A percentile compares a stretch with the other conserved stretches of the same genome.
These are phyloP conservation scores for Cyclostephanos tholiformis DNA, from an alignment of 108 stramenopile genomes.

Conservation along the genomic window DNA sequence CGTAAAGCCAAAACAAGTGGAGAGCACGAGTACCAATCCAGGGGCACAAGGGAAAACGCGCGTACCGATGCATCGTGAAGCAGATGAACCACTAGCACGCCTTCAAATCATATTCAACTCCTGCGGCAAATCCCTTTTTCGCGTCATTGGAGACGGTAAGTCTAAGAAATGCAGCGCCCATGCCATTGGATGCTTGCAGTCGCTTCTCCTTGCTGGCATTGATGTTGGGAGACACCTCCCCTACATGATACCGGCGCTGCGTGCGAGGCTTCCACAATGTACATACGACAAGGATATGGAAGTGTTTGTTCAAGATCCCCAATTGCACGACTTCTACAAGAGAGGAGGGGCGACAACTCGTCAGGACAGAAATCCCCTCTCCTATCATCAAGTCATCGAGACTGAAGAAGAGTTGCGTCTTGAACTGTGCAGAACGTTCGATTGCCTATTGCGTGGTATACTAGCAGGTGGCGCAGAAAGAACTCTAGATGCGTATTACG, in stretches of 20 bases:
- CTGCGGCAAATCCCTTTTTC: slow-evolving; percentile 42
- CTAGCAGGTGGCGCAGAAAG: slow-evolving; percentile 4
- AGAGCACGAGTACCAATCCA: slow-evolving; percentile 1
- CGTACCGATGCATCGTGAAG: slow-evolving; percentile 4
- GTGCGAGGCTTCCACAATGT: slow-evolving; percentile 45
- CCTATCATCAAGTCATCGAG: slow-evolving; percentile 45
- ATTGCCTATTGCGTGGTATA: slow-evolving; percentile 37
- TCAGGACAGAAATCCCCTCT: slow-evolving; percentile 49
- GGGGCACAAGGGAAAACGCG: background rate
- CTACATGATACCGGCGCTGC: slow-evolving; percentile 56
- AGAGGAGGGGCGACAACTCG: slow-evolving; percentile 59
- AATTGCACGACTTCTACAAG: slow-evolving; percentile 57
- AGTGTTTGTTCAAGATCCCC: slow-evolving; percentile 60
- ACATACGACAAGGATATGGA: slow-evolving; percentile 59
- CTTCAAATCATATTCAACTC: slow-evolving; percentile 41
- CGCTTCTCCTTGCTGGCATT: slow-evolving; percentile 31
- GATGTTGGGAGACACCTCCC: slow-evolving; percentile 54
- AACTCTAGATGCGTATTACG: slow-evolving; percentile 61
- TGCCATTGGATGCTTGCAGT: slow-evolving; percentile 44
- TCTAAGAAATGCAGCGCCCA: slow-evolving; percentile 51
- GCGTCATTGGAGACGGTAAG: slow-evolving; percentile 25
- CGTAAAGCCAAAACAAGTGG: slow-evolving; percentile 21
- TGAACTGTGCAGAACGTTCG: slow-evolving; percentile 40
- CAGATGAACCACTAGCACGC: background rate
- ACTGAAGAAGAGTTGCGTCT: slow-evolving; percentile 62